Evolutionary conservation across 441 rosid species (phyloP), one percentile per base, ranked within the genome.

Genomic region (Adansonia madagascariensis): DNA sequence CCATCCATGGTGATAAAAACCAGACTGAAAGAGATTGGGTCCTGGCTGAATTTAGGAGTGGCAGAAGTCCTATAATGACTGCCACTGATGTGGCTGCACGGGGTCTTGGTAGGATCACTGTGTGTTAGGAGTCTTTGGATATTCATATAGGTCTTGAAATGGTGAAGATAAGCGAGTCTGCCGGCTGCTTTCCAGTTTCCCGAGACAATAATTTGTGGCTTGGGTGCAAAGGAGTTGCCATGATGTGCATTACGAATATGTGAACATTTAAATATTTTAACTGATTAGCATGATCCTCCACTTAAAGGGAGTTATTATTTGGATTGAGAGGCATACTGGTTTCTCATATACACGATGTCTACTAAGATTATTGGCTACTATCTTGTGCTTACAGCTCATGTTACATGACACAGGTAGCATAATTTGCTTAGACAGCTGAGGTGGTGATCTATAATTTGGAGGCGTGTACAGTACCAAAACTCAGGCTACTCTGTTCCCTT

Each of bases 31-130:
- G 99, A 84, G 99, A 96, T 77, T 88, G 99, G 92, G 99, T 96
- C 76, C 89, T 96, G 75, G 88, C 97, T 43, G 98, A 96, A 78
- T 96, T 96, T 88, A 96, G 89, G 84, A 91, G 93, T 81, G 99
- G 99, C 87, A 89, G 95, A 85, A 96, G 89, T 85, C 91, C 94
- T 56, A 88, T 96, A 82, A 94, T 96, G 99, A 96, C 94, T 80
- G 99, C 99, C 79, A 96, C 98, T 82, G 97, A 95, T 83, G 99
- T 95, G 78, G 99, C 99, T 75, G 99, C 98, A 59, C 91, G 98
- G 86, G 99, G 99, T 81, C 98, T 96, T 90, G 98, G 98, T 96
- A 94, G 94, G 98, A 86, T 90, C 82, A 83, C 80, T 84, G 83
- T 91, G 86, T 89, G 79, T 80, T 90, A 86, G 89, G 95, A 85